Conservation (phyloP, 768 basidiomycete species). For the Boletus coccyginus region DNA sequence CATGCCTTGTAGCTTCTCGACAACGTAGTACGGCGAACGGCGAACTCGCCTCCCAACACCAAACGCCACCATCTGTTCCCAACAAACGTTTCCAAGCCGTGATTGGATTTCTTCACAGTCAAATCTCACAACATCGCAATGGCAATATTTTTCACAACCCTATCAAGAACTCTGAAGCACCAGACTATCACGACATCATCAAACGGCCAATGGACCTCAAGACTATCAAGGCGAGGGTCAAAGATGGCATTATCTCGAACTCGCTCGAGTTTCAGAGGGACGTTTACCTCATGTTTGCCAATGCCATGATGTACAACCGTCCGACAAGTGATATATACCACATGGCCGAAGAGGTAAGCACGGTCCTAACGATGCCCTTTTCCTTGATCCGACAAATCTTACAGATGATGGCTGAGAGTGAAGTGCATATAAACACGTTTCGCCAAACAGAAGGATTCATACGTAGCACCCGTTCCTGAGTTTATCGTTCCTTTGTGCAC, state of each 20-base stretch:
- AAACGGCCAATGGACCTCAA: slow-evolving; percentile 96
- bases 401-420: slow-evolving; percentile 78
- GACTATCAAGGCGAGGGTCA: slow-evolving; percentile 83
- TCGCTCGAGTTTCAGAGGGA: slow-evolving; percentile 90
- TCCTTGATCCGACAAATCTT: not conserved
- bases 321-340: slow-evolving; percentile 81
- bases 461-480: slow-evolving; percentile 36
- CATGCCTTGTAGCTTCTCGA: slow-evolving; percentile 18
- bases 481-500: not conserved
- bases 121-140: slow-evolving; percentile 81
- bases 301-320: slow-evolving; percentile 96
- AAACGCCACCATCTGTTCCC: slow-evolving; percentile 30
- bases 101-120: slow-evolving; percentile 75
- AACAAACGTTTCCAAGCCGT: slow-evolving; percentile 79
- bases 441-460: slow-evolving; percentile 75
- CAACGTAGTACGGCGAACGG: slow-evolving; percentile 14
- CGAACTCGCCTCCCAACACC: slow-evolving; percentile 15
- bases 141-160: slow-evolving; percentile 91
- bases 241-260: slow-evolving; percentile 76
- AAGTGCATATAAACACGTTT: slow-evolving; percentile 62
- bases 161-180: slow-evolving; percentile 83
- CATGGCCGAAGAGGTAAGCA: slow-evolving; percentile 87
- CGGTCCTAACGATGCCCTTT: not conserved
- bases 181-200: slow-evolving; percentile 90
- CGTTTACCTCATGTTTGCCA: slow-evolving; percentile 91